Percentiles rank a stretch among this genome's conserved stretches.
Conservation (phyloP, 805 yeast species). For the Ogataea polymorpha region DNA sequence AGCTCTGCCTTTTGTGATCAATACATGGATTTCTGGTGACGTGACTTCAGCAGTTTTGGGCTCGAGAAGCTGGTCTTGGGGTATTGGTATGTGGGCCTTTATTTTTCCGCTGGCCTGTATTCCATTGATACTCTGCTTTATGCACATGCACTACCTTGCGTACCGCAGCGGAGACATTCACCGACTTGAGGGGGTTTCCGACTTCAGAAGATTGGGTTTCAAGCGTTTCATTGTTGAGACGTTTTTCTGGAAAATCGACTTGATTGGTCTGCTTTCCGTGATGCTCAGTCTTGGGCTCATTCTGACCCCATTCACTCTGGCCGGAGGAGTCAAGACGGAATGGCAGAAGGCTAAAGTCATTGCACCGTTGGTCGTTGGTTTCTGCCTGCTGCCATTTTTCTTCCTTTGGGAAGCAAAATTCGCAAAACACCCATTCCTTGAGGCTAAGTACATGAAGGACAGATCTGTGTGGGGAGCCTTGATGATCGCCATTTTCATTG, state of each 20-base stretch:
- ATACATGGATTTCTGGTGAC: conserved; percentile 74
- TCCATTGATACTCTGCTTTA: conserved; percentile 53
- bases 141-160: conserved; percentile 57
- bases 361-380: conserved; percentile 69
- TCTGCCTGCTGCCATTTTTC: conserved; percentile 56
- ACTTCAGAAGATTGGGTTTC: conserved; percentile 33
- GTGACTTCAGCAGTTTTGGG: conserved; percentile 39
- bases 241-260: conserved; percentile 63
- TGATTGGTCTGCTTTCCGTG: conserved; percentile 57
- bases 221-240: conserved; percentile 33
- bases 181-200: conserved; percentile 31
- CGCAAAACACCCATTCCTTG: conserved; percentile 62
- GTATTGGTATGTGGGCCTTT: conserved; percentile 77
- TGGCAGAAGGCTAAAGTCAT: conserved; percentile 65
- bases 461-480: conserved; percentile 76
- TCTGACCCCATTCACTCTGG: conserved; percentile 70
- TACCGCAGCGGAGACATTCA: conserved; percentile 50
- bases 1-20: conserved; percentile 69
- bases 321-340: conserved; percentile 54
- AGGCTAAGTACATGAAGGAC: conserved; percentile 56
- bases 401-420: conserved; percentile 54
- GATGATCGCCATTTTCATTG: conserved; percentile 52
- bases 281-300: conserved; percentile 59
- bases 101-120: conserved; percentile 63
- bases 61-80: conserved; percentile 61